Evolutionary conservation across 805 yeast species (phyloP).

Genomic region (Candida vartiovaarae): DNA sequence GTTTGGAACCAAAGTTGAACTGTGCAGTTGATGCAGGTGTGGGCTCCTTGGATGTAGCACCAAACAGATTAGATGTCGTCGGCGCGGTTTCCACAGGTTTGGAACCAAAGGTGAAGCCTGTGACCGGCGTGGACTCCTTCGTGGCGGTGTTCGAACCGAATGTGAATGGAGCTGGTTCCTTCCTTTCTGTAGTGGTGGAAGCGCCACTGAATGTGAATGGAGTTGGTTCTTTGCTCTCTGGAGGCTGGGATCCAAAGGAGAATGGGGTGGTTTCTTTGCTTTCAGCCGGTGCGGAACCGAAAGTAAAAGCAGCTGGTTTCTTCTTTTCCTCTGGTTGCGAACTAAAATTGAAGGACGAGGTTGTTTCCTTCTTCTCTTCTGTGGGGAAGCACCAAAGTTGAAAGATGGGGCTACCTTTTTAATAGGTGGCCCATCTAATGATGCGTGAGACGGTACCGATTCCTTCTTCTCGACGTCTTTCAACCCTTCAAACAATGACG

Average conservation of each 20-base stretch:
- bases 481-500: too few relatives aligned
- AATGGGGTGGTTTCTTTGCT: constrained; percentile 2
- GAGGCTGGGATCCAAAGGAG: not conserved
- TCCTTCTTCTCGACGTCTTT: too few relatives aligned
- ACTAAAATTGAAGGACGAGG: not conserved
- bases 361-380: not conserved
- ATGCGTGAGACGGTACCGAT: too few relatives aligned
- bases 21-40: not conserved
- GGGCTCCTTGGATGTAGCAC: not conserved
- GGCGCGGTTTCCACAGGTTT: not conserved
- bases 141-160: not conserved
- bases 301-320: constrained; percentile 1
- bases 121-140: not conserved
- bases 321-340: not conserved
- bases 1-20: constrained; percentile 1
- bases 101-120: not conserved
- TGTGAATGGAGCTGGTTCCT: not conserved
- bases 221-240: not conserved
- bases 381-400: too few relatives aligned
- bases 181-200: not conserved
- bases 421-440: not conserved
- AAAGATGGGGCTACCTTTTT: not conserved
- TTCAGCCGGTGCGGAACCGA: constrained; percentile 2
- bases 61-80: not conserved
- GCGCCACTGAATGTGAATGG: constrained; percentile 2